Percentiles rank a stretch among this genome's conserved stretches.
phyloP scores from a whole-genome alignment of 2,329 filamentous ascomycete species.

The Arachnopeziza araneosa region DNA sequence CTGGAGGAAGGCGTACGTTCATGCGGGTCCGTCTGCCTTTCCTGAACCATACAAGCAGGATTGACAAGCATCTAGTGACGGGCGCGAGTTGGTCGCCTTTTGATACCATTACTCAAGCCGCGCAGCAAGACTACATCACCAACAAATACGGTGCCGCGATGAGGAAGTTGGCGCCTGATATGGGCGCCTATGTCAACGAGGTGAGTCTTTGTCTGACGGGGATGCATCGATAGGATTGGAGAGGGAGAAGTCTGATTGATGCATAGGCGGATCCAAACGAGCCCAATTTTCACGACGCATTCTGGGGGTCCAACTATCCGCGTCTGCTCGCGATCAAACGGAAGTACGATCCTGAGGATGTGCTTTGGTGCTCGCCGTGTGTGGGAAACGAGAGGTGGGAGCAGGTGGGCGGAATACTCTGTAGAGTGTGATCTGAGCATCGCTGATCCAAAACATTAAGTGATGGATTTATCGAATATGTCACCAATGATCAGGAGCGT shows the following conservation, averaged over 20 bases:
- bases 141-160: slow-evolving; percentile 15
- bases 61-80: slow-evolving; percentile 8
- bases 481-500: no score
- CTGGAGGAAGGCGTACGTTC: slow-evolving; percentile 43
- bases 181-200: slow-evolving; percentile 25
- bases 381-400: slow-evolving; percentile 40
- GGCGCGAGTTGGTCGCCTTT: slow-evolving; percentile 13
- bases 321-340: slow-evolving; percentile 40
- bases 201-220: background rate
- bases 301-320: slow-evolving; percentile 36
- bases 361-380: slow-evolving; percentile 44
- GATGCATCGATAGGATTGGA: background rate
- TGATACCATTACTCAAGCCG: slow-evolving; percentile 5
- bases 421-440: slow-evolving; percentile 1
- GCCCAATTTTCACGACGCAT: slow-evolving; percentile 15
- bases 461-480: no score
- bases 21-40: slow-evolving; percentile 26
- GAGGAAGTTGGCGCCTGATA: slow-evolving; percentile 22
- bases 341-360: slow-evolving; percentile 38
- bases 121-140: slow-evolving; percentile 10
- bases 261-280: background rate
- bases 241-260: background rate
- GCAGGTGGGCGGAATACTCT: slow-evolving; percentile 7
- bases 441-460: no score
- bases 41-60: background rate